A percentile compares a stretch with the other conserved stretches of the same genome.
Evolutionary conservation across 148 eudicot species (phyloP).

Genomic region (Amaranthus hypochondriacus): DNA sequence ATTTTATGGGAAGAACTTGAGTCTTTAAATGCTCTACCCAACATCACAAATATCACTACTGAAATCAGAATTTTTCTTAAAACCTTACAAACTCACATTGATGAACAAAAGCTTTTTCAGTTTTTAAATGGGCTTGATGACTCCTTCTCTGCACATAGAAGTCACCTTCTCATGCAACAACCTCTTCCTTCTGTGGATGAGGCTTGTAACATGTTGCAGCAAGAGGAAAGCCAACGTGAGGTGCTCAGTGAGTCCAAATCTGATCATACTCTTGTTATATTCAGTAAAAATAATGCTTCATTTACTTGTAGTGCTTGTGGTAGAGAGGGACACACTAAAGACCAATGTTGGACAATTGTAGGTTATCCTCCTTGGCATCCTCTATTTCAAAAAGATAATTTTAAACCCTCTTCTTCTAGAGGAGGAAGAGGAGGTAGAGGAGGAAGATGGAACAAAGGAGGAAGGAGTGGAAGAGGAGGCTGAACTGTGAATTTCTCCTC

Average conservation of each 20-base stretch:
- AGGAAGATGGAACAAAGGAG: too few species aligned
- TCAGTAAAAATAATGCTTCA: too few species aligned
- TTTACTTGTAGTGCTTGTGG: background rate
- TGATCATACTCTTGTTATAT: too few species aligned
- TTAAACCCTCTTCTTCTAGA: too few species aligned
- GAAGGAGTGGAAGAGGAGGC: too few species aligned
- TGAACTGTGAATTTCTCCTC: too few species aligned
- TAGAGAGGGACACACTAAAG: background rate
- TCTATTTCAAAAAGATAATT: too few species aligned
- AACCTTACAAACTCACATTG: background rate
- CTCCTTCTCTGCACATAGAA: background rate
- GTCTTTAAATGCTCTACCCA: background rate
- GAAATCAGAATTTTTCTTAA: background rate
- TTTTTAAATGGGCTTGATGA: background rate
- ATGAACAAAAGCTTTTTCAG: background rate
- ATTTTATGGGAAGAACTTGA: background rate
- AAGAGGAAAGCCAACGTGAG: background rate
- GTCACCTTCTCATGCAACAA: background rate
- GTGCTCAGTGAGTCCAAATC: too few species aligned
- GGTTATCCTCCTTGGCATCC: background rate
- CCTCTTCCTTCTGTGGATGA: background rate
- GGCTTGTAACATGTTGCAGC: background rate
- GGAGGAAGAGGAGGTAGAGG: too few species aligned
- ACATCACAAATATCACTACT: background rate
- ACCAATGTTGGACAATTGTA: background rate